Evolutionary conservation across 2,329 filamentous ascomycete genomes (phyloP).

Genomic region (Lasiodiplodia sp.): DNA sequence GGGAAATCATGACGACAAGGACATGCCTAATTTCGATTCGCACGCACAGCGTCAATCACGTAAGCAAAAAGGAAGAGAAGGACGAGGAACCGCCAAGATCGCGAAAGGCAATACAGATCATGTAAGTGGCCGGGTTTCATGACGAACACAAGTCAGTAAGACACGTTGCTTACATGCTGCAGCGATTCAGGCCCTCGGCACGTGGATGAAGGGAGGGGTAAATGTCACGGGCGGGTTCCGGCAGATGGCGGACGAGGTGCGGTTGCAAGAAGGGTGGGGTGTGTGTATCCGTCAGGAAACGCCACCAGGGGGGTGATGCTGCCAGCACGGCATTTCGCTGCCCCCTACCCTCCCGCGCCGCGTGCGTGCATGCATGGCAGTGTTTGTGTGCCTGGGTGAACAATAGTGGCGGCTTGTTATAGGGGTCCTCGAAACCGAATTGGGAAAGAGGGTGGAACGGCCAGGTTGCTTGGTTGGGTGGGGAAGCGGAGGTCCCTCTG

Average conservation of each 20-base stretch:
- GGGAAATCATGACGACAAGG: no score
- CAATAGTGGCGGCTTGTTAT: conserved; percentile 5
- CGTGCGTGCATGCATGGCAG: background rate
- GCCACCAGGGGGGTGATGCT: background rate
- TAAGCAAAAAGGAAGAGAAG: background rate
- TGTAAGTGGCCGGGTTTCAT: background rate
- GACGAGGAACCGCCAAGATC: background rate
- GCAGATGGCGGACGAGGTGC: background rate
- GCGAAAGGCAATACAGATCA: background rate
- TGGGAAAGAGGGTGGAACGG: background rate
- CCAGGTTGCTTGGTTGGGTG: background rate
- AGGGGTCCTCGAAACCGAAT: background rate
- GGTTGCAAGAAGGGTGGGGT: background rate
- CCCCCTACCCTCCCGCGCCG: background rate
- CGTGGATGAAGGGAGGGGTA: background rate
- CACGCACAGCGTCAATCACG: background rate
- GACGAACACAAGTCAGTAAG: background rate
- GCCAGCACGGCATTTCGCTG: background rate
- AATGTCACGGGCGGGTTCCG: background rate
- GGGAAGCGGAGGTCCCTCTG: background rate
- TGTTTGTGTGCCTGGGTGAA: background rate
- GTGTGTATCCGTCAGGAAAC: background rate
- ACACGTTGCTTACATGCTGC: background rate
- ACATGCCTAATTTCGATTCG: no score
- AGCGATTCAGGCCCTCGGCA: background rate